These are phyloP conservation scores for Fistulinella cinereoalba DNA, from an alignment of 1,284 basidiomycete species.

Conservation along the genomic window DNA sequence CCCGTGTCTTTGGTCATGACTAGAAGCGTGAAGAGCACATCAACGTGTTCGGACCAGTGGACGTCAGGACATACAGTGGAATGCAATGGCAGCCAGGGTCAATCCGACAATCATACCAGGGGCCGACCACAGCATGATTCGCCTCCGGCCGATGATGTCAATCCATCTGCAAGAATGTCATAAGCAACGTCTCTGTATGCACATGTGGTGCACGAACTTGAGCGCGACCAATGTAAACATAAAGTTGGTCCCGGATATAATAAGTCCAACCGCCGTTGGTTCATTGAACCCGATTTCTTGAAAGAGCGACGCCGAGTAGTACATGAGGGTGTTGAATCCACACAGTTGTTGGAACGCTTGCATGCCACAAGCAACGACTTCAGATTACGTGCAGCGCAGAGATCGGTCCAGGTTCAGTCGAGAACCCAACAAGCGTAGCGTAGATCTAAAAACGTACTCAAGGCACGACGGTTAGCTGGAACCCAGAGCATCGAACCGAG, in stretches of 20 bases:
- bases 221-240: constrained; percentile 80
- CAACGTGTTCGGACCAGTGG: neutral
- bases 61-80: constrained; percentile 57
- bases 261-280: constrained; percentile 75
- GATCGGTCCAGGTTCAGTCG: neutral
- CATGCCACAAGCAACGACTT: constrained; percentile 76
- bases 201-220: constrained; percentile 33
- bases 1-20: constrained; percentile 67
- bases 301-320: constrained; percentile 78
- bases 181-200: neutral
- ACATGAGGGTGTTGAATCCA: constrained; percentile 75
- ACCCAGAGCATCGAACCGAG: constrained; percentile 53
- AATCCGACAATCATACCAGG: constrained; percentile 78
- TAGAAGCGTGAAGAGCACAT: constrained; percentile 23
- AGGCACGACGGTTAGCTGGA: constrained; percentile 64
- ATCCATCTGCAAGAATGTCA: constrained; percentile 47
- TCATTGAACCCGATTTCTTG: constrained; percentile 78
- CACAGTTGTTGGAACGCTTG: constrained; percentile 83
- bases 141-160: constrained; percentile 73
- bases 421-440: neutral
- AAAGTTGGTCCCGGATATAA: constrained; percentile 80
- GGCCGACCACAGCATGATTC: constrained; percentile 73
- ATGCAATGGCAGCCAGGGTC: constrained; percentile 68
- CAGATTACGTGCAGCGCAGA: too few species aligned
- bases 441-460: constrained; percentile 49